phyloP scores from a whole-genome alignment of 2,329 filamentous ascomycete species.

The Colletotrichum chlorophyti region DNA sequence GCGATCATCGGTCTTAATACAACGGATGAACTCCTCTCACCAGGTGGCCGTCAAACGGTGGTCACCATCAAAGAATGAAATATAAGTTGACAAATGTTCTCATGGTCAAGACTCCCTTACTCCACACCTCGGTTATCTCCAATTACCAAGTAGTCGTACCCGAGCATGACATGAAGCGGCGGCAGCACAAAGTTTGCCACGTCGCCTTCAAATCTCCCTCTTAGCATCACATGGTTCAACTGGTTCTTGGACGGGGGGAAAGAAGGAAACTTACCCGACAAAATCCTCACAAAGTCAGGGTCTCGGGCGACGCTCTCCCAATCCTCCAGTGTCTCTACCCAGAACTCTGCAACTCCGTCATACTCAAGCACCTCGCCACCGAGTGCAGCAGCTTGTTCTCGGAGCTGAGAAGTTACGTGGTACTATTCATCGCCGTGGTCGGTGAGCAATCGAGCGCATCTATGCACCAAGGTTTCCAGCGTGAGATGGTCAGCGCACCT shows the following conservation, averaged over 20 bases:
- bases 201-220: background rate
- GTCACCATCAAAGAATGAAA: no score
- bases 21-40: no score
- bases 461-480: background rate
- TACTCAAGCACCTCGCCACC: slow-evolving; percentile 26
- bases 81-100: no score
- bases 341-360: slow-evolving; percentile 28
- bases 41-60: no score
- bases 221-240: background rate
- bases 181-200: slow-evolving; percentile 17
- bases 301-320: slow-evolving; percentile 13
- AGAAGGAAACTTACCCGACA: background rate
- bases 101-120: no score
- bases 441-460: background rate
- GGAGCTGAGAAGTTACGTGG: slow-evolving; percentile 22
- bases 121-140: no score
- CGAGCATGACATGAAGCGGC: slow-evolving; percentile 23
- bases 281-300: slow-evolving; percentile 7
- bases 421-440: slow-evolving; percentile 3
- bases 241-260: no score
- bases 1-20: no score
- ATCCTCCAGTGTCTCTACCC: slow-evolving; percentile 24
- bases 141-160: slow-evolving; percentile 23
- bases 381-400: background rate
- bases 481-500: background rate